Base-by-base conservation (phyloP, 2,329 filamentous ascomycete species). In the Aspergillus pseudoglaucus region DNA sequence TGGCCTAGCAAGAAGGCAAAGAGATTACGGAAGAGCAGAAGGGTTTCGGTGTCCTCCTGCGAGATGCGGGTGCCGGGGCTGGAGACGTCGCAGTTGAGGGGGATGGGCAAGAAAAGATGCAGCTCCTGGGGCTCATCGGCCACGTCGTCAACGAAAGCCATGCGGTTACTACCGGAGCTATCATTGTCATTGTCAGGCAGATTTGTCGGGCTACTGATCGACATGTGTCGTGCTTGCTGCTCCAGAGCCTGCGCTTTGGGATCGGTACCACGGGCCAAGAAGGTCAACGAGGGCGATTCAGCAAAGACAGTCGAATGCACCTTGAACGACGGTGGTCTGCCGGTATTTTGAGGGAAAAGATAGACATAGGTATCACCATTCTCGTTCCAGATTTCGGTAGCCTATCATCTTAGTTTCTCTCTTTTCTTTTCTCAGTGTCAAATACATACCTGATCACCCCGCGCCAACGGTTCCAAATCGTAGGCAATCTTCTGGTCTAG, bases 1-100 rank as follows among this genome's bases (percentile, higher is more conserved):
- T 82, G 78, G 3, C 81, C 81, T n/a, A 78, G 68, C 1, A 84
- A 67, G 56, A 84, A 84, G 4, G 81, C 78, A 61, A 84, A 82
- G 46, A 83, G 71, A 58, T 84, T 84, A 45, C 81, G 78, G 58
- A 81, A 80, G 10, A 79, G 69, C 6, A 84, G 63, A 30, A 84
- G 64, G 0, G 74, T 76, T 51, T 84, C 78, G 6, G 77, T 65
- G 56, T 84, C 81, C 33, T 78, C 70, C 30, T 61, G 59, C 47
- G 68, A 55, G 53, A 70, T 52, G 42, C 61, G 51, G 53, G 59
- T 57, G 47, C 59, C 49, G 40, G 65, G 53, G 59, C 54, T 59
- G 48, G 71, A 61, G 47, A 71, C 57, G 53, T 82, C 78, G 33
- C 71, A 74, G 55, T 75, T 76, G 6, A 83, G 68, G 12, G 75